phyloP scores from a whole-genome alignment of 129 eudicot species.

The Apium graveolens region DNA sequence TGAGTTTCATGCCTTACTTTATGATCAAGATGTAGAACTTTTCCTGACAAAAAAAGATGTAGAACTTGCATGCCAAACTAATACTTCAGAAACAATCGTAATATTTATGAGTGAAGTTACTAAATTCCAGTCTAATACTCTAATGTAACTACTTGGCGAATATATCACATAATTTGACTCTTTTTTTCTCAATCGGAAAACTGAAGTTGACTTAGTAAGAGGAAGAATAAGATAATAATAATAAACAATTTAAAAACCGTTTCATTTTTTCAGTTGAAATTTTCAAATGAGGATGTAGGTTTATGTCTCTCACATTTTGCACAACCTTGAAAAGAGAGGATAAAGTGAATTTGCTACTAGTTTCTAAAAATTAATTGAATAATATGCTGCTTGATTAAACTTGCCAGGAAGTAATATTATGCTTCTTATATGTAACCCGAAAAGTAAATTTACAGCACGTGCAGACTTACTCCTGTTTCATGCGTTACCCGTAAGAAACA shows the following conservation, averaged over 20 bases:
- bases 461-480: not conserved
- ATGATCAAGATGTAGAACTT: not conserved
- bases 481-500: not conserved
- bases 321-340: not conserved
- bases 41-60: no score
- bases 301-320: not conserved
- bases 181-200: not conserved
- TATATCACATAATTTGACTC: not conserved
- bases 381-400: not conserved
- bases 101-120: not conserved
- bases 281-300: not conserved
- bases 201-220: not conserved
- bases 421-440: not conserved
- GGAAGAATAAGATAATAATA: not conserved
- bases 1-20: not conserved
- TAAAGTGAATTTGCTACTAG: not conserved
- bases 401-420: not conserved
- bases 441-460: not conserved
- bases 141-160: not conserved
- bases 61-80: not conserved
- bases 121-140: slow-evolving; percentile 1
- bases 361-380: not conserved
- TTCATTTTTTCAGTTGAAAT: not conserved
- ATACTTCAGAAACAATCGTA: not conserved
- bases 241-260: not conserved